Evolutionary conservation across 257 asterid genomes (phyloP).

Genomic region (Solanum rostratum): DNA sequence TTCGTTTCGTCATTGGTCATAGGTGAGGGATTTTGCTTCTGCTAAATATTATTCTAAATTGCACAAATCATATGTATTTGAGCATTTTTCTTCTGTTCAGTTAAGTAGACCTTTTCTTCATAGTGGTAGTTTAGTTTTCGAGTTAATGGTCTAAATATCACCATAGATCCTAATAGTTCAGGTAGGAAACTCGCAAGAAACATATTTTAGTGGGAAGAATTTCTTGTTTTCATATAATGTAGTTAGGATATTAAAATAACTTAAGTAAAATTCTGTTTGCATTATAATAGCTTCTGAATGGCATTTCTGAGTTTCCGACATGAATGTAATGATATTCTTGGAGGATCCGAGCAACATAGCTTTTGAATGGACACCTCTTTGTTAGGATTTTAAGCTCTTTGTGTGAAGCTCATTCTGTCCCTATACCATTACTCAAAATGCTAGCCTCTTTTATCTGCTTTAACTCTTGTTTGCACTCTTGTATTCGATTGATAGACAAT

Average conservation of each 20-base stretch:
- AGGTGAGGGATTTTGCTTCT: constrained; percentile 28
- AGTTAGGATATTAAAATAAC: background rate
- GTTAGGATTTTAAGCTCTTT: background rate
- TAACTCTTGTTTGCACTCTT: background rate
- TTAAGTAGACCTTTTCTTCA: background rate
- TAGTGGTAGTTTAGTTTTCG: background rate
- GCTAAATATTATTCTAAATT: background rate
- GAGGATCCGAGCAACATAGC: background rate
- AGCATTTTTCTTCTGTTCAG: background rate
- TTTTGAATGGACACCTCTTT: background rate
- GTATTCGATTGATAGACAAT: background rate
- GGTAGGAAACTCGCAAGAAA: background rate
- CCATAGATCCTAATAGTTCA: background rate
- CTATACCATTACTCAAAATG: background rate
- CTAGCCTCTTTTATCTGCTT: background rate
- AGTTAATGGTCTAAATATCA: background rate
- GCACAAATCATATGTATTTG: background rate
- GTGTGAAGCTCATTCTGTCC: background rate
- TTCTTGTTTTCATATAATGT: background rate
- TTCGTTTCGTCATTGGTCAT: constrained; percentile 81
- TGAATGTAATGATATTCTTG: background rate
- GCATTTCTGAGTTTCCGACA: background rate
- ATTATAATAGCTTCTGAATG: background rate
- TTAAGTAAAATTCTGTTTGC: background rate
- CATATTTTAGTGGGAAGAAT: background rate